Base-by-base conservation (phyloP, 2,329 filamentous ascomycete genomes). In the Epichloe hybrida region DNA sequence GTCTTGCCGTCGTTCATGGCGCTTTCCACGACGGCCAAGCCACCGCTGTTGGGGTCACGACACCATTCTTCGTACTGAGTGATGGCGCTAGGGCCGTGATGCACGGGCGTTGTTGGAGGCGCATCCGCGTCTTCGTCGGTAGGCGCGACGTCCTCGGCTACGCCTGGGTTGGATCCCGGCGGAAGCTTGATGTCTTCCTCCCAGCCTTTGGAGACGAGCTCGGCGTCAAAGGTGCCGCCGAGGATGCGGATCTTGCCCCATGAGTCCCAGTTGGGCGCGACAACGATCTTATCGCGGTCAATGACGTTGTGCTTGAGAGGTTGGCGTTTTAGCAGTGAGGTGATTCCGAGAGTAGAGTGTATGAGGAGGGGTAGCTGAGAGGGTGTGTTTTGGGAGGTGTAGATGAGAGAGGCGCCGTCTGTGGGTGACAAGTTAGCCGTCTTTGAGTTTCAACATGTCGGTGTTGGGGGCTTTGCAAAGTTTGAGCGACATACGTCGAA, bases 181-280 rank as follows among this genome's bases (percentile, higher is more conserved):
- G 72, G 70, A 46, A 73, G 76, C 61, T 89, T 82, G 48, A 93
- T 85, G 57, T 95, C 89, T 51, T 87, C 77, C 2, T 84, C 84
- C 93, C 93, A 98, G 47, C 83, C 86, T 52, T 82, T 78, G 59
- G 88, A 93, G 42, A 95, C 76, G 13, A 79, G 78, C 70, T 98
- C 93, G 21, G 94, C 87, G 57, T 97, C 88, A 60, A 97, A 97
- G 0, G 84, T 87, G 62, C 95, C 93, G 50, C 88, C 81, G 31
- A 97, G 73, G 43, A 97, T 88, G 41, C 91, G 79, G 53, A 98
- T 96, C 69, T 97, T 98, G 53, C 89, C 90, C 87, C 89, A 96
- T 0, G 90, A 96, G 67, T 98, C 93, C 93, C 93, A 98, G 65
- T 96, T 96, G 15, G 90, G 86, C 2, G 91, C 91, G 0, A 98